Conservation (phyloP, 2,329 filamentous ascomycete species). For the Alternaria hordeiaustralica region DNA sequence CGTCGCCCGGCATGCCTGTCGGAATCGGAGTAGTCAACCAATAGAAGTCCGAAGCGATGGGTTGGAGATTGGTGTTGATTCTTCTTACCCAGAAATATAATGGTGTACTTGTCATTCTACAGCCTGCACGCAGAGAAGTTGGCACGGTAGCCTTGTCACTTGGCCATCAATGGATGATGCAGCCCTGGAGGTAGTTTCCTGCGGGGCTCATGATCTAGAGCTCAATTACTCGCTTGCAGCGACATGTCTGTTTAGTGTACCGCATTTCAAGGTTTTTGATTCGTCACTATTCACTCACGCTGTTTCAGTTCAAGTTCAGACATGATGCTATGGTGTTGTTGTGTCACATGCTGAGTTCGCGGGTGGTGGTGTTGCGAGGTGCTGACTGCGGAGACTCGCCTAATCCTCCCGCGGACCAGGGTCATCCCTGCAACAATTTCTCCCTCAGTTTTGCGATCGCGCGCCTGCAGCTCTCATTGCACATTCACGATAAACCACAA, state of each 20-base stretch:
- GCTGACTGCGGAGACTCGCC: conserved; percentile 25
- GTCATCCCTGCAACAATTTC: conserved; percentile 44
- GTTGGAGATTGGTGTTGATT: neutral
- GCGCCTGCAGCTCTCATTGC: conserved; percentile 17
- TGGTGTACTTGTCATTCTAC: neutral
- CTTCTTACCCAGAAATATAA: neutral
- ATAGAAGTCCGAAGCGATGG: neutral
- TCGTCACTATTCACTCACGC: too few species aligned
- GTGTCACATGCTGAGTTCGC: neutral
- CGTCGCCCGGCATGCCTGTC: conserved; percentile 2
- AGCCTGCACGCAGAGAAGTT: neutral
- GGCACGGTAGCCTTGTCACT: neutral
- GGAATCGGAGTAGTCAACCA: conserved; percentile 8
- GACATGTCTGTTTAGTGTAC: too few species aligned
- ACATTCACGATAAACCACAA: conserved; percentile 23
- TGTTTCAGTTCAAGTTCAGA: neutral
- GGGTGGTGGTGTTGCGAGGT: neutral
- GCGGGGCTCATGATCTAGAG: accelerated
- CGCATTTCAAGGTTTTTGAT: too few species aligned
- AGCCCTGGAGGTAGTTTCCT: neutral
- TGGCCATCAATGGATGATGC: neutral
- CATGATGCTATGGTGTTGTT: neutral
- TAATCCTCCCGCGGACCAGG: conserved; percentile 17
- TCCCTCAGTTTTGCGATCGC: conserved; percentile 31
- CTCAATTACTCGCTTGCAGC: too few species aligned